Conservation (phyloP, 2,329 filamentous ascomycete species). For the Penicillium capsulatum region DNA sequence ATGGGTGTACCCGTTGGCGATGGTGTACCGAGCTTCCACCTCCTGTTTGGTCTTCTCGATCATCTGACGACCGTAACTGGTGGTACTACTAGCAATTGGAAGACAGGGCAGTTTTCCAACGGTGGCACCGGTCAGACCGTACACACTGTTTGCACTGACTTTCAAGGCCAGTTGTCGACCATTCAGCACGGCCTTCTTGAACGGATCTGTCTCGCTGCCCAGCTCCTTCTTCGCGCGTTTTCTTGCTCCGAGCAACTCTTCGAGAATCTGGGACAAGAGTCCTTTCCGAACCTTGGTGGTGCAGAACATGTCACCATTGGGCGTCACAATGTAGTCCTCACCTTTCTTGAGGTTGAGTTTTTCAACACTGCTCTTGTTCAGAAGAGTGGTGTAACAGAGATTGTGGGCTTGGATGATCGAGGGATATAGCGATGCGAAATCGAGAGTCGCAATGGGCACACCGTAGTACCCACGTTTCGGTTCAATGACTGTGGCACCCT, state of each 20-base stretch:
- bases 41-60: constrained; percentile 98
- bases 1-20: constrained; percentile 89
- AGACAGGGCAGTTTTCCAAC: constrained; percentile 94
- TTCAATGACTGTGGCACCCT: constrained; percentile 97
- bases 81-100: constrained; percentile 92
- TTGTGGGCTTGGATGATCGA: constrained; percentile 99
- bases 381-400: constrained; percentile 89
- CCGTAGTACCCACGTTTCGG: constrained; percentile 90
- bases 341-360: constrained; percentile 75
- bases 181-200: constrained; percentile 97
- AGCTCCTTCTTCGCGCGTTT: constrained; percentile 93
- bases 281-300: constrained; percentile 87
- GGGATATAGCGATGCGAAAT: constrained; percentile 97
- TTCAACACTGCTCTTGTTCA: constrained; percentile 74
- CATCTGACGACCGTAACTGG: constrained; percentile 96
- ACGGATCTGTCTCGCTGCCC: constrained; percentile 82
- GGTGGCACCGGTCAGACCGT: constrained; percentile 93
- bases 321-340: constrained; percentile 93
- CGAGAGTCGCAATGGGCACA: constrained; percentile 89
- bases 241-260: constrained; percentile 84
- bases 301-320: constrained; percentile 89
- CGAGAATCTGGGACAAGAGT: constrained; percentile 87
- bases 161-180: constrained; percentile 95
- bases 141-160: constrained; percentile 95
- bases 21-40: constrained; percentile 82